Evolutionary conservation across 345 rosid species (phyloP).

Genomic region (Alliaria petiolata): DNA sequence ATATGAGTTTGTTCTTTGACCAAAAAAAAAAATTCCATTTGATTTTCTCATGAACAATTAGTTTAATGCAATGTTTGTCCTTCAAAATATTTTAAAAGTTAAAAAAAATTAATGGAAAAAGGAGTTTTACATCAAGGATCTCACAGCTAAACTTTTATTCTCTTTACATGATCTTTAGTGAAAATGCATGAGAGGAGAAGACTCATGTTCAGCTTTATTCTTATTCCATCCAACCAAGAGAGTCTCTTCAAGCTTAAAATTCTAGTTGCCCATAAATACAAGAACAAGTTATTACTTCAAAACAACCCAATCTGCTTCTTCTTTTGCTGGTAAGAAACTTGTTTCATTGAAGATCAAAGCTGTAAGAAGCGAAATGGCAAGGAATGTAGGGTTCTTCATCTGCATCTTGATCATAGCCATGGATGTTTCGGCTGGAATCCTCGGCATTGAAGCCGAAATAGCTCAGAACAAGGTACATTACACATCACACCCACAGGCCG

Average conservation of each 20-base stretch:
- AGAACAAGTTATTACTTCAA: conserved; percentile 14
- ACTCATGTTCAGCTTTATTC: conserved; percentile 22
- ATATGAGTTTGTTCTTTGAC: not conserved
- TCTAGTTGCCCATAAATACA: conserved; percentile 10
- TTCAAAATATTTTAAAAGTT: not conserved
- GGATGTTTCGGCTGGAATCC: conserved; percentile 40
- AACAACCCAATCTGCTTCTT: conserved; percentile 11
- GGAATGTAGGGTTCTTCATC: conserved; percentile 29
- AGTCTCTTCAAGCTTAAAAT: conserved; percentile 13
- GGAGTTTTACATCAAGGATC: conserved; percentile 18
- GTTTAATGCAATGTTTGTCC: not conserved
- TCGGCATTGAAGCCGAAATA: conserved; percentile 37
- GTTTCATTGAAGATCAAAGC: not conserved
- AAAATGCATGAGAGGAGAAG: conserved; percentile 9
- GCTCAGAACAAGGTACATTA: conserved; percentile 40
- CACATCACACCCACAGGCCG: not conserved
- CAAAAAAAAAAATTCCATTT: no score
- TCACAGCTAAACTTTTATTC: conserved; percentile 26
- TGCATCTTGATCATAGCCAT: conserved; percentile 36
- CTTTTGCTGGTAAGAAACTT: conserved; percentile 1
- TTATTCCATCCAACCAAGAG: conserved; percentile 29
- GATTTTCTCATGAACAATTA: not conserved
- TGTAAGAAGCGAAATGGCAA: conserved; percentile 21
- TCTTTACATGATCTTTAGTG: conserved; percentile 15
- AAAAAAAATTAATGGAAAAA: not conserved